A percentile compares a stretch with the other conserved stretches of the same genome.
Evolutionary conservation across 2,329 filamentous ascomycete species (phyloP).

Genomic region (Sodiomyces alkalinus): DNA sequence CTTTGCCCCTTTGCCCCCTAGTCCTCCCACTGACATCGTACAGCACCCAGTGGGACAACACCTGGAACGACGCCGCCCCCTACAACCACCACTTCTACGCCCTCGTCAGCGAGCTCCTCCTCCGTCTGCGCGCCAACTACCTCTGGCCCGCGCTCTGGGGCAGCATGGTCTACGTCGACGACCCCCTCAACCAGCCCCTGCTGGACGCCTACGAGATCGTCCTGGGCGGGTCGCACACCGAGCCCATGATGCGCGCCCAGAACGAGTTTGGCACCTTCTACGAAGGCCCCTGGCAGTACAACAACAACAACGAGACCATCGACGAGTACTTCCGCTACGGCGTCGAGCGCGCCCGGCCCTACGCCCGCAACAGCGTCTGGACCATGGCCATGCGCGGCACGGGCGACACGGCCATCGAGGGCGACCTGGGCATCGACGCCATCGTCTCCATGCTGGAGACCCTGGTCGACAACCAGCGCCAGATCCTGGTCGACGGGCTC

Average conservation of each 20-base stretch:
- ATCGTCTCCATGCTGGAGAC: constrained; percentile 44
- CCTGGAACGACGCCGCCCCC: constrained; percentile 26
- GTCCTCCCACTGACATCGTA: neutral
- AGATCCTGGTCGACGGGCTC: constrained; percentile 41
- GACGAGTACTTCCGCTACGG: constrained; percentile 54
- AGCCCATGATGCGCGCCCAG: constrained; percentile 51
- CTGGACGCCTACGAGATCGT: constrained; percentile 63
- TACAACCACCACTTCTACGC: constrained; percentile 51
- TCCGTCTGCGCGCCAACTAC: constrained; percentile 58
- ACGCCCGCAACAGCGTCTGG: constrained; percentile 47
- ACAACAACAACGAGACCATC: constrained; percentile 53
- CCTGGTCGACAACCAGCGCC: constrained; percentile 43
- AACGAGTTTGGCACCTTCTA: constrained; percentile 39
- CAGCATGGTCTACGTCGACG: constrained; percentile 58
- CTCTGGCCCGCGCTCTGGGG: constrained; percentile 62
- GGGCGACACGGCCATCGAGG: constrained; percentile 45
- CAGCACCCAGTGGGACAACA: constrained; percentile 22
- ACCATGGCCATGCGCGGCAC: constrained; percentile 58
- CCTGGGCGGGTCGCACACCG: constrained; percentile 57
- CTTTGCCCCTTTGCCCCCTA: neutral
- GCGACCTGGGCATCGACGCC: constrained; percentile 33
- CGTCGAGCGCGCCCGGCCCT: constrained; percentile 47
- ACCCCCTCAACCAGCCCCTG: constrained; percentile 50
- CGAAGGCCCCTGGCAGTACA: constrained; percentile 52
- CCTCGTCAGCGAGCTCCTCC: constrained; percentile 54